Base-by-base conservation (phyloP, 371 early-diverging fungal genomes). In the Sporodiniella umbellata region DNA sequence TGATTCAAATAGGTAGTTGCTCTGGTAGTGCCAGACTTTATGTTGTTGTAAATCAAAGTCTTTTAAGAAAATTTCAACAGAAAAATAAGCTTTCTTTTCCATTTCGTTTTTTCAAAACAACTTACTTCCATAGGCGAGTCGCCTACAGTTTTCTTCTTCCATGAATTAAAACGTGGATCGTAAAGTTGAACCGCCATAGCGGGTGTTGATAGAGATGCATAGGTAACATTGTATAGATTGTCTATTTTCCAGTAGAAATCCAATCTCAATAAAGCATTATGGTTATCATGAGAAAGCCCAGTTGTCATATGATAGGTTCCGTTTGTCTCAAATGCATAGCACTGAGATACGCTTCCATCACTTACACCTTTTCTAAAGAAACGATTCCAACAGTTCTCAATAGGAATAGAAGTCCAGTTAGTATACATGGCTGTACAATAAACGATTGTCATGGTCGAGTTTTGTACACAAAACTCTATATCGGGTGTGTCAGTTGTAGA, bases 201-300 rank as follows among this genome's bases (percentile, higher is more conserved):
- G 7, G 73, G 73, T 15, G 62, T 22, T 2, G 66, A 50, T 17
- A 62, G n/a, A 5, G 60, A 53, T 4, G 56, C 48, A 11, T 33
- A 23, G 2, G 58, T 48, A 3, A 58, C 17, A 19, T 62, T 67
- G 0, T 12, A 8, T 5, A 65, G 17, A 28, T 39, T 44, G 44
- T 70, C 63, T 11, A 68, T 54, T 10, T 51, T 35, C 74, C 74
- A 73, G 28, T 73, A 73, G 28, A 73, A 53, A 30, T 73, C 74
- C 6, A 73, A 26, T 33, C 74, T 62, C 26, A 60, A 45, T 2
- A 71, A 42, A 26, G 62, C 43, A 19, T 53, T 30, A 18, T 54
- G 18, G 11, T 48, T 51, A n/a, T 53, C 48, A 17, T 54, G 42
- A 3, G 42, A 24, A 4, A 38, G 4, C 11, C 59, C 55, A 4